Base-by-base conservation (phyloP, 495 filamentous ascomycete species). In the Penicillium diatomitis region DNA sequence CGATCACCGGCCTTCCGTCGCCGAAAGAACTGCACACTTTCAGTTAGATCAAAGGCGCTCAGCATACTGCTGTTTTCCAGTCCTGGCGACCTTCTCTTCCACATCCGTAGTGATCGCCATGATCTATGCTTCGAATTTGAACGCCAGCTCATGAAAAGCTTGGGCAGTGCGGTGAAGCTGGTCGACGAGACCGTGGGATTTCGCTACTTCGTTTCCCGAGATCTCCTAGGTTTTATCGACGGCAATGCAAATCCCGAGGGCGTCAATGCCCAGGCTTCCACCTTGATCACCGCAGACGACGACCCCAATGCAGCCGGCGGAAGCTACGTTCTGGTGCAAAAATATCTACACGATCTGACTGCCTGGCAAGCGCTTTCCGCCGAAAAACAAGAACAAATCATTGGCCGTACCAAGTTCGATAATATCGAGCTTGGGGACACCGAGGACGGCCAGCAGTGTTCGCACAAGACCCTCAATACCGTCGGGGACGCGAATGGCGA, bases 71-170 rank as follows among this genome's bases (percentile, higher is more conserved):
- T 1, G 50, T 74, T 74, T 32, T 75, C 75, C 0, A 79, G 77
- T 3, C 74, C 76, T 0, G 77, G 77, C 0, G 77, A 81, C 47
- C 48, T 80, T 5, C 66, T 81, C 4, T 77, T 81, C 54, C 78
- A 80, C 55, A 80, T 81, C 51, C 73, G 76, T 45, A 61, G 75
- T 0, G 77, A 79, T 51, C 70, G 78, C 1, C 68, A 73, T n/a
- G 77, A 81, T 49, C 56, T 81, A 27, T 75, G 71, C 55, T 80
- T 79, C 42, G 76, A 81, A 53, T 77, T 80, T 39, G 76, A 79
- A 62, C 62, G 71, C 28, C 76, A 79, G 51, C 54, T 80, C 27
- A 55, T 80, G 48, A 69, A 77, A 32, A 53, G 49, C 4, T 67
- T 81, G 4, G 75, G 75, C 4, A 67, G 70, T 48, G 44, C 73